Evolutionary conservation across 1,139 yeast genomes (phyloP).

Genomic region (Yamadazyma triangularis): DNA sequence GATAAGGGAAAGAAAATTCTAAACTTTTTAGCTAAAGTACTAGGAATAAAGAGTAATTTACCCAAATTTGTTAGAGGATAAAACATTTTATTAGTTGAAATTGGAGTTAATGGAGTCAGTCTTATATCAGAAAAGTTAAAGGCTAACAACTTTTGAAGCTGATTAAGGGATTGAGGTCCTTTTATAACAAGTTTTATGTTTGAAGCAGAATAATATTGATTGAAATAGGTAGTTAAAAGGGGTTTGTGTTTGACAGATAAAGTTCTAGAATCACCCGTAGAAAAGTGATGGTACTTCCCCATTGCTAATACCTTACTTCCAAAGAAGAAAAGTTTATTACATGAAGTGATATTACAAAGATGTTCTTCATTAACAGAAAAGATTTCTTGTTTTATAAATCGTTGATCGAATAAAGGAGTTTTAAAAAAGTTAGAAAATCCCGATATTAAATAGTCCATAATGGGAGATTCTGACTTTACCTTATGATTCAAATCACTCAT

Average conservation of each 20-base stretch:
- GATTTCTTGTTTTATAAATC: conserved; percentile 45
- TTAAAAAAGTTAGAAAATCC: conserved; percentile 50
- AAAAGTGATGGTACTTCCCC: conserved; percentile 43
- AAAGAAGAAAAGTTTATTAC: conserved; percentile 50
- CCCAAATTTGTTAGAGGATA: not conserved
- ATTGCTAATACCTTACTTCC: conserved; percentile 44
- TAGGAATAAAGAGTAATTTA: too few species aligned
- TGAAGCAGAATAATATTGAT: conserved; percentile 23
- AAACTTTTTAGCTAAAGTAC: conserved; percentile 6
- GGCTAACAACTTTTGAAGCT: conserved; percentile 47
- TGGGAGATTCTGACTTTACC: conserved; percentile 18
- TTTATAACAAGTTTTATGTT: conserved; percentile 54
- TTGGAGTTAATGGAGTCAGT: too few species aligned
- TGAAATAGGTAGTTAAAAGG: conserved; percentile 23
- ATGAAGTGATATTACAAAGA: conserved; percentile 37
- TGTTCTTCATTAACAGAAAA: conserved; percentile 65
- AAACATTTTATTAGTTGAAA: too few species aligned
- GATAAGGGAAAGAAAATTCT: conserved; percentile 38
- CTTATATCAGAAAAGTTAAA: conserved; percentile 31
- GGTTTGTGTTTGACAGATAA: conserved; percentile 20
- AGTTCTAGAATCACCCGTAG: conserved; percentile 41
- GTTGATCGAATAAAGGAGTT: conserved; percentile 45
- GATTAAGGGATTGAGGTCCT: conserved; percentile 61
- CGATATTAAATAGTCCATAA: conserved; percentile 41
- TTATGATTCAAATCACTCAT: conserved; percentile 2